Evolutionary conservation across 371 early-diverging fungal species (phyloP), one percentile per base, ranked within the genome.

Genomic region (Mortierella sp.): DNA sequence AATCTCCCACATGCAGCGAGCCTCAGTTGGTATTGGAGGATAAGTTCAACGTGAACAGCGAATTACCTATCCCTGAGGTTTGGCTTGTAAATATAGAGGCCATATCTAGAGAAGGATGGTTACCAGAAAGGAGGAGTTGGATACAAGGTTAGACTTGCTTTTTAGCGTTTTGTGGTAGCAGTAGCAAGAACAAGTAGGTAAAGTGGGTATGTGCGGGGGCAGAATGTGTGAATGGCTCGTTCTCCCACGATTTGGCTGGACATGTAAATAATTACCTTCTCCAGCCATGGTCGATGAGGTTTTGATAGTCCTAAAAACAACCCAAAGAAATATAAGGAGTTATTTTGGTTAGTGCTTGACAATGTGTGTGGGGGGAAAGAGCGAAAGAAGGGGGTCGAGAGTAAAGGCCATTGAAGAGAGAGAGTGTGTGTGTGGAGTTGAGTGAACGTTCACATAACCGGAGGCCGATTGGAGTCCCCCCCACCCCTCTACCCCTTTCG

Each of bases 221-320:
- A 68, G 68, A 41, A 68, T 24, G 38, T 35, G 24, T 3, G 68
- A 41, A 68, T 38, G 43, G 41, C 68, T 24, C 58, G 12, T 27
- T n/a, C n/a, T 35, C 32, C 16, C 32, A 32, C 68, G 38, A 68
- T 32, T 35, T 68, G 5, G 54, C 48, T 44, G 21, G 12, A 21
- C 14, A 68, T 46, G 16, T 46, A 46, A 46, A 46, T 4, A 63
- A 48, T 21, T 88, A 92, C 93, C 94, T 87, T 83, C 94, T 86
- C 93, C 94, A 95, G n/a, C 95, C 95, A 56, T 90, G 88, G 83
- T 94, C 92, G 44, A 95, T 87, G n/a, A 95, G 81, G 7, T 83
- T 81, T 89, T 93, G 93, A 73, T 95, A 95, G 70, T 93, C 93
- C 94, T 94, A 73, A 18, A 27, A 68, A 10, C 21, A 24, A 38